A percentile compares a stretch with the other conserved stretches of the same genome.
Evolutionary conservation across 441 rosid genomes (phyloP).

Genomic region (Bocquillonia castaneifolia): DNA sequence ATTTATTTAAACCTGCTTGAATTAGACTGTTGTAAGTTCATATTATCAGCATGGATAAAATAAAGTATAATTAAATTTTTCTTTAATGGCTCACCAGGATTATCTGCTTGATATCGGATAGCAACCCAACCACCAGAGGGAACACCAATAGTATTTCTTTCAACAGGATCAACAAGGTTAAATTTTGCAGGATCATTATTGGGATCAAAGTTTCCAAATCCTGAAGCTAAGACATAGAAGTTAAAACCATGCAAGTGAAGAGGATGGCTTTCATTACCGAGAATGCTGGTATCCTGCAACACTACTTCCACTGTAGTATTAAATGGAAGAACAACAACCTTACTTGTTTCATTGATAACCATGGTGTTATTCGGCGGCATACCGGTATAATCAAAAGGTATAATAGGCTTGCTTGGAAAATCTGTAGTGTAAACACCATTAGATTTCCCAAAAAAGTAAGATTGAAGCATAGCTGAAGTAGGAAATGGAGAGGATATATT

Average conservation of each 20-base stretch:
- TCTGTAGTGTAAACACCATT: conserved; percentile 42
- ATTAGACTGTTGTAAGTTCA: too few species aligned
- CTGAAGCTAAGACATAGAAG: conserved; percentile 52
- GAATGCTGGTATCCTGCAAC: conserved; percentile 60
- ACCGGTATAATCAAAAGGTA: conserved; percentile 58
- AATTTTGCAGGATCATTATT: conserved; percentile 40
- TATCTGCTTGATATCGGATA: conserved; percentile 50
- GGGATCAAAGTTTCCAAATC: conserved; percentile 54
- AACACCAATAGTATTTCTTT: conserved; percentile 54
- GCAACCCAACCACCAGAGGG: conserved; percentile 75
- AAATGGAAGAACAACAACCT: conserved; percentile 40
- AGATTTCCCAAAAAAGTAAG: conserved; percentile 37
- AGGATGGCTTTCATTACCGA: conserved; percentile 68
- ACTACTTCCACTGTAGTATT: conserved; percentile 59
- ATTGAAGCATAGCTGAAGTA: conserved; percentile 42
- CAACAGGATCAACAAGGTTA: conserved; percentile 56
- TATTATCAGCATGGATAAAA: too few species aligned
- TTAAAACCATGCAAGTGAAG: conserved; percentile 65
- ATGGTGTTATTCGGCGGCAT: conserved; percentile 47
- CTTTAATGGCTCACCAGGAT: conserved; percentile 39
- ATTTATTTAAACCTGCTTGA: background rate
- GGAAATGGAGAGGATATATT: conserved; percentile 53
- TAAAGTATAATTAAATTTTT: background rate
- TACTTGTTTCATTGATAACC: conserved; percentile 46
- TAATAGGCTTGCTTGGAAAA: conserved; percentile 47